Evolutionary conservation across 352 stramenopile species (phyloP).

Genomic region (Globisporangium viniferum): DNA sequence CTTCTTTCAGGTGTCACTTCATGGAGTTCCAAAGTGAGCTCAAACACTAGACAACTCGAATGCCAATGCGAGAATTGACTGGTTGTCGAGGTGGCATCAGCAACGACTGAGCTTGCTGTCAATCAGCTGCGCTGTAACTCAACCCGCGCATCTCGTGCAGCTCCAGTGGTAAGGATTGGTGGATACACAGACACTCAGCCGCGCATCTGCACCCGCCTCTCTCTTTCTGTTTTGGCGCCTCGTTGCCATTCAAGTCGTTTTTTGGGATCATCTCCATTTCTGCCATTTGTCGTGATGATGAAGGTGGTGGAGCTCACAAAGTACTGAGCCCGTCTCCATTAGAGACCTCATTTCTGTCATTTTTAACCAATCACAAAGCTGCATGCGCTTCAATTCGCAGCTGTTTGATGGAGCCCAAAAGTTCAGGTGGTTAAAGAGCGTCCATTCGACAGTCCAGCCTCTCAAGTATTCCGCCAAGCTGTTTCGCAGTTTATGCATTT

Average conservation of each 20-base stretch:
- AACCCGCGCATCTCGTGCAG: background rate
- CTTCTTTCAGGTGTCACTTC: background rate
- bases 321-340: background rate
- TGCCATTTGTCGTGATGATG: background rate
- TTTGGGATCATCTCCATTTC: background rate
- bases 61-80: background rate
- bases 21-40: background rate
- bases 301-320: background rate
- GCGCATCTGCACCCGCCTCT: background rate
- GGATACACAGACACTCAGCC: background rate
- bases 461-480: background rate
- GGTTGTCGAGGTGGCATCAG: background rate
- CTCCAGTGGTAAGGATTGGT: background rate
- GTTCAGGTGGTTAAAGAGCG: conserved; percentile 9
- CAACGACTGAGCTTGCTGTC: background rate
- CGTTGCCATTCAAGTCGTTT: background rate
- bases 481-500: background rate
- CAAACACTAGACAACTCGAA: background rate
- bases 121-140: background rate
- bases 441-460: conserved; percentile 3
- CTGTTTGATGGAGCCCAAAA: conserved; percentile 4
- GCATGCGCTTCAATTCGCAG: background rate
- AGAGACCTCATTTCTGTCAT: background rate
- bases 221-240: background rate
- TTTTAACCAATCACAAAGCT: background rate